Conservation (phyloP, 2,329 filamentous ascomycete species). For the Trichoderma oligosporum region DNA sequence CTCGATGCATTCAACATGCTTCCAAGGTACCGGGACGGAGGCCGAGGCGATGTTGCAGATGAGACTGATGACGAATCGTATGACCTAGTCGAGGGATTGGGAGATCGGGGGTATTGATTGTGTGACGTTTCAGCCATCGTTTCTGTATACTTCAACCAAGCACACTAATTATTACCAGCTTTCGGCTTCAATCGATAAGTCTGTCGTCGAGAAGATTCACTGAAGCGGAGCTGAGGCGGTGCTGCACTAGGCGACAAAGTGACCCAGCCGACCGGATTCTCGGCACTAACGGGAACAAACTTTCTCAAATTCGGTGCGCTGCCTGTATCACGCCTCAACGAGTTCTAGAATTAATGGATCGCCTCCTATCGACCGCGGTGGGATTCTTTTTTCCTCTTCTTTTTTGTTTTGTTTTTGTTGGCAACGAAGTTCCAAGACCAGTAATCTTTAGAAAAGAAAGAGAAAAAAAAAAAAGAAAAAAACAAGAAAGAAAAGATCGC, state of each 20-base stretch:
- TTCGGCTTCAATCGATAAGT: background rate
- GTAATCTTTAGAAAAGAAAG: too few species aligned
- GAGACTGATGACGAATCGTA: slow-evolving; percentile 63
- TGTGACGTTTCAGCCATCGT: slow-evolving; percentile 54
- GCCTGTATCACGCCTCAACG: slow-evolving; percentile 14
- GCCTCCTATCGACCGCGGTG: background rate
- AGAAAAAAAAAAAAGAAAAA: background rate
- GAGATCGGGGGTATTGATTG: slow-evolving; percentile 57
- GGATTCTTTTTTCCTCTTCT: background rate
- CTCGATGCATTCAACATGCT: slow-evolving; percentile 52
- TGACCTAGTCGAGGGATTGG: slow-evolving; percentile 57
- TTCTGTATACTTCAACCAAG: slow-evolving; percentile 26
- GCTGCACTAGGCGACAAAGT: slow-evolving; percentile 8
- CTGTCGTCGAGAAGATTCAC: slow-evolving; percentile 9
- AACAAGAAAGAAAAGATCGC: background rate
- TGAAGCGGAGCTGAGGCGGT: background rate
- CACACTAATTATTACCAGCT: background rate
- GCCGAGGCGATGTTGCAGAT: slow-evolving; percentile 57
- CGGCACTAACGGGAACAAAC: slow-evolving; percentile 12
- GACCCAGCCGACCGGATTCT: slow-evolving; percentile 14
- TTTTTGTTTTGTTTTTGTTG: too few species aligned
- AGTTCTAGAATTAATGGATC: slow-evolving; percentile 2
- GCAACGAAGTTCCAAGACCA: too few species aligned
- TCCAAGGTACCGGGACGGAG: slow-evolving; percentile 49
- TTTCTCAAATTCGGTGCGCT: slow-evolving; percentile 1